Evolutionary conservation across 2,329 filamentous ascomycete genomes (phyloP).

Genomic region (Alternaria tenuissima): DNA sequence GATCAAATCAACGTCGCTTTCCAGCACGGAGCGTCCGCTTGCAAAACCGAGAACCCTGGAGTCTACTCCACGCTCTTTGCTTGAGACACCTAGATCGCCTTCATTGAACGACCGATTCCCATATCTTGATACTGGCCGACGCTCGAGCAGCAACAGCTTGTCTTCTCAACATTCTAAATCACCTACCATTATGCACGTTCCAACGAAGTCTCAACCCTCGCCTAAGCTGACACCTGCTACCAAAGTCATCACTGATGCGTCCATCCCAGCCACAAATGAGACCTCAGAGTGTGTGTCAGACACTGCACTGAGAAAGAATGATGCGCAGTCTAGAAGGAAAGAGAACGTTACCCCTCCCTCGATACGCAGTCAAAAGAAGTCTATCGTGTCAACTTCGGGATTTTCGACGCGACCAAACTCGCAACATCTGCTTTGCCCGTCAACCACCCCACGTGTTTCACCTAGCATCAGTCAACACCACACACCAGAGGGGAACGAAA

Average conservation of each 20-base stretch:
- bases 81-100: slow-evolving; percentile 38
- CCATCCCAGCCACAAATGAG: slow-evolving; percentile 17
- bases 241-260: slow-evolving; percentile 33
- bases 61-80: slow-evolving; percentile 13
- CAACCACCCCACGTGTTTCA: slow-evolving; percentile 19
- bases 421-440: slow-evolving; percentile 26
- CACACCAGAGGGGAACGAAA: slow-evolving; percentile 7
- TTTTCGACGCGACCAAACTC: slow-evolving; percentile 23
- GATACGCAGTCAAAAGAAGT: slow-evolving; percentile 1
- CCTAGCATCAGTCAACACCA: slow-evolving; percentile 26
- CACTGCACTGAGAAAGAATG: slow-evolving; percentile 12
- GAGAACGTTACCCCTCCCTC: slow-evolving; percentile 34
- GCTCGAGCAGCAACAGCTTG: slow-evolving; percentile 39
- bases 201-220: slow-evolving; percentile 15
- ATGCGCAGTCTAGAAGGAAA: slow-evolving; percentile 23
- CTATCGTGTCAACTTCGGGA: slow-evolving; percentile 1
- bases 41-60: slow-evolving; percentile 16
- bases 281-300: slow-evolving; percentile 14
- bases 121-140: slow-evolving; percentile 48
- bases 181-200: slow-evolving; percentile 25
- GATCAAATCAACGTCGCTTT: not conserved
- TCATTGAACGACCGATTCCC: slow-evolving; percentile 58
- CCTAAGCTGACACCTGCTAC: slow-evolving; percentile 21
- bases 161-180: slow-evolving; percentile 26
- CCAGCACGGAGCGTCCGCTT: not conserved